These are phyloP conservation scores for Trypanosoma caninum DNA, from an alignment of 208 protist genomes.

Conservation along the genomic window DNA sequence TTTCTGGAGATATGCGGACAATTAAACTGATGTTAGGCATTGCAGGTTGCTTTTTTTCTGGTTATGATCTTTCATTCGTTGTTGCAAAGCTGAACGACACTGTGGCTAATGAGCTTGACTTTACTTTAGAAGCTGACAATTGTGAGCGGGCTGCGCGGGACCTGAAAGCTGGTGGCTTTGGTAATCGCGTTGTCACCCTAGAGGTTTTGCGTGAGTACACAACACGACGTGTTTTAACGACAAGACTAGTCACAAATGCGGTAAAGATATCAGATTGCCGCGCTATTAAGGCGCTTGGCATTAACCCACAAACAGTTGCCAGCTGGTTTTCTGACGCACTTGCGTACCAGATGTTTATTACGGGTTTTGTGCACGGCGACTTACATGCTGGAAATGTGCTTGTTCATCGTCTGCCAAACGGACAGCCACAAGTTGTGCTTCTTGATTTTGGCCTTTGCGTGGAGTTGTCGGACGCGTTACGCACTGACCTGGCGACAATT, in stretches of 20 bases:
- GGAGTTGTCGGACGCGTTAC: slow-evolving; percentile 57
- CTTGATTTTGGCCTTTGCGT: slow-evolving; percentile 96
- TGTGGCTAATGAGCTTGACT: slow-evolving; percentile 92
- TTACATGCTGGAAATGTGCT: slow-evolving; percentile 94
- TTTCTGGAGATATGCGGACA: slow-evolving; percentile 88
- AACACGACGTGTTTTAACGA: slow-evolving; percentile 69
- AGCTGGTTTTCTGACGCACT: slow-evolving; percentile 83
- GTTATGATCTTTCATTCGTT: slow-evolving; percentile 86
- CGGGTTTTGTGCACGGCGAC: slow-evolving; percentile 94
- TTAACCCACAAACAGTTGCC: slow-evolving; percentile 55
- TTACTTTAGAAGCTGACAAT: slow-evolving; percentile 91
- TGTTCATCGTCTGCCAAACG: slow-evolving; percentile 60
- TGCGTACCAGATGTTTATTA: slow-evolving; percentile 92
- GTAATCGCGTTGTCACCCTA: slow-evolving; percentile 64
- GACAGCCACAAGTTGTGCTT: slow-evolving; percentile 78
- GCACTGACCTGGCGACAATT: slow-evolving; percentile 61
- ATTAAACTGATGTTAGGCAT: slow-evolving; percentile 70
- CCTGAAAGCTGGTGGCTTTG: slow-evolving; percentile 69
- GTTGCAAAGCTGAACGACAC: slow-evolving; percentile 86
- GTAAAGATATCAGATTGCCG: slow-evolving; percentile 78
- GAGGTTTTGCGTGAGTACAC: slow-evolving; percentile 58
- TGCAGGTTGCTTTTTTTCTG: slow-evolving; percentile 72
- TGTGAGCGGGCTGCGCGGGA: slow-evolving; percentile 72
- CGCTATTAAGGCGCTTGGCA: slow-evolving; percentile 50
- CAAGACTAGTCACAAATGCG: slow-evolving; percentile 54